Percentiles rank a stretch among this genome's conserved stretches.
These are phyloP conservation scores for Penicillium steckii DNA, from an alignment of 495 filamentous ascomycete genomes.

Conservation along the genomic window DNA sequence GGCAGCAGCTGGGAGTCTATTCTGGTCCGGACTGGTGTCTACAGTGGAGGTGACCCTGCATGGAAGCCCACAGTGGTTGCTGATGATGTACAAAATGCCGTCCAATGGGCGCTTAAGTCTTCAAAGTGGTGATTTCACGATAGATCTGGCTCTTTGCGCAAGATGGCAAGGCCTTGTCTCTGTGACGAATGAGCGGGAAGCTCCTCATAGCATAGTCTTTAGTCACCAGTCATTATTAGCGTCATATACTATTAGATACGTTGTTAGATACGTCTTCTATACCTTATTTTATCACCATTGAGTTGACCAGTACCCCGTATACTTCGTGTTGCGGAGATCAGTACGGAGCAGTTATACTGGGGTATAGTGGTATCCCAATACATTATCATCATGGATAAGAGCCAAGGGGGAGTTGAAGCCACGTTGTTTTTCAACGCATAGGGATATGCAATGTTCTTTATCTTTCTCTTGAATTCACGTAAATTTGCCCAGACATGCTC, in stretches of 20 bases:
- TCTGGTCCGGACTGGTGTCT: slow-evolving; percentile 85
- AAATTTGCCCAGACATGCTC: too few species aligned
- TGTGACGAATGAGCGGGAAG: not conserved
- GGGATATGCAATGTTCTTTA: too few species aligned
- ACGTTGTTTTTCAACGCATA: too few species aligned
- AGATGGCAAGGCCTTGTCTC: not conserved
- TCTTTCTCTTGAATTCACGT: too few species aligned
- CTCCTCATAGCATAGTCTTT: not conserved
- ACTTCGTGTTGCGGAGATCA: too few species aligned
- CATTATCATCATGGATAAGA: not conserved
- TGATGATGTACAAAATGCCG: slow-evolving; percentile 66
- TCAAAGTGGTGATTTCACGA: slow-evolving; percentile 37
- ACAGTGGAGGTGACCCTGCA: slow-evolving; percentile 54
- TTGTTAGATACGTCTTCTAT: not conserved
- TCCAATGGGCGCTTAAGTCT: slow-evolving; percentile 59
- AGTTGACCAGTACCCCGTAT: too few species aligned
- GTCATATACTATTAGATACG: not conserved
- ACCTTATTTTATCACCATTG: too few species aligned
- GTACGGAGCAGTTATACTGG: too few species aligned
- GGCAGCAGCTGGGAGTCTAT: slow-evolving; percentile 78
- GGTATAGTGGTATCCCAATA: too few species aligned
- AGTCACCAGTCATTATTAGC: not conserved
- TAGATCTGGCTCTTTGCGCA: not conserved
- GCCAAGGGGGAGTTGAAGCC: too few species aligned
- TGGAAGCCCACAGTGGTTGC: slow-evolving; percentile 58